These are phyloP conservation scores for Elsinoe perseae DNA, from an alignment of 2,329 filamentous ascomycete genomes.

Conservation along the genomic window DNA sequence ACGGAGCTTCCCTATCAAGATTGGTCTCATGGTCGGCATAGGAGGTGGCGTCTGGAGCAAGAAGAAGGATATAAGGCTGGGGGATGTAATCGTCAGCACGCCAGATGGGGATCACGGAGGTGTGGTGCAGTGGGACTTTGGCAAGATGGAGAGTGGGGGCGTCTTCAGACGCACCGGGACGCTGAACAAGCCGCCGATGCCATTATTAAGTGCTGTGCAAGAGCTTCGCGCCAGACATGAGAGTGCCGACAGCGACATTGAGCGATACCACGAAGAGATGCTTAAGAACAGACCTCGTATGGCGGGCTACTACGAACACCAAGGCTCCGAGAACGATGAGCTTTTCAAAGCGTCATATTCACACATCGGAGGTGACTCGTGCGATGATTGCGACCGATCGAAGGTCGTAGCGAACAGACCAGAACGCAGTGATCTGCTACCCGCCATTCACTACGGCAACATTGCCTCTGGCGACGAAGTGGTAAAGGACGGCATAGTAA, in stretches of 20 bases:
- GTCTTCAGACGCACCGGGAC: not conserved
- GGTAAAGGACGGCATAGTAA: conserved; percentile 8
- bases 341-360: not conserved
- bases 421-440: not conserved
- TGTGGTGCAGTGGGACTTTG: conserved; percentile 24
- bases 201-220: not conserved
- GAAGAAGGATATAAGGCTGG: conserved; percentile 23
- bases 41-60: conserved; percentile 24
- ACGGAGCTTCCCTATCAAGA: conserved; percentile 17
- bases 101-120: conserved; percentile 19
- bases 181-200: not conserved
- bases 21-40: conserved; percentile 24
- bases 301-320: not conserved
- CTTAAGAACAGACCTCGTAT: too few relatives aligned
- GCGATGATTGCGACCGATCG: not conserved
- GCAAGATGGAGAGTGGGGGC: conserved; percentile 19
- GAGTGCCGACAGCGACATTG: not conserved
- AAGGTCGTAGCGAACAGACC: too few relatives aligned
- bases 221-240: not conserved
- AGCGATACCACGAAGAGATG: too few relatives aligned
- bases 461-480: conserved; percentile 34
- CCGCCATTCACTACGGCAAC: conserved; percentile 31
- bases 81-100: conserved; percentile 25
- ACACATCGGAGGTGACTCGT: not conserved
- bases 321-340: not conserved